Percentiles rank a stretch among this genome's conserved stretches.
phyloP scores from a whole-genome alignment of 441 rosid species.

The Euphorbia corollata region DNA sequence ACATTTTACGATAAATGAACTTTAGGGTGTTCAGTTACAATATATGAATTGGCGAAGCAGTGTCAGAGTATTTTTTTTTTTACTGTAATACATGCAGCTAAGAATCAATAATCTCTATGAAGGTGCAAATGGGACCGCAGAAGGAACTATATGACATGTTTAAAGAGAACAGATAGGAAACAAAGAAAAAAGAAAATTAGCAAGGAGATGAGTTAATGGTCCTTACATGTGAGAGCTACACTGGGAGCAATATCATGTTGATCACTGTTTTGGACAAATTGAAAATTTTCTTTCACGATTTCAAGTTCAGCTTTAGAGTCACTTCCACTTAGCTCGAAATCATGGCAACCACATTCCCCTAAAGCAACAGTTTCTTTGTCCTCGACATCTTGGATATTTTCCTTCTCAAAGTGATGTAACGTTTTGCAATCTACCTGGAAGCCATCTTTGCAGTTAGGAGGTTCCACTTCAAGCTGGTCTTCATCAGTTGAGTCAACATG shows the following conservation, averaged over 20 bases:
- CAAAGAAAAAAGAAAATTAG: not conserved
- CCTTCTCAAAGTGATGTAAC: constrained; percentile 7
- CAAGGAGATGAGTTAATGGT: not conserved
- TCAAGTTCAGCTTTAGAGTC: constrained; percentile 9
- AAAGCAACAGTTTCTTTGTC: constrained; percentile 10
- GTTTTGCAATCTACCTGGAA: constrained; percentile 4
- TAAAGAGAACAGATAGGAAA: not conserved
- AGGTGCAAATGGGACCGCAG: constrained; percentile 5
- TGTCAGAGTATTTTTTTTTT: not conserved
- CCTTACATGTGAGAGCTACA: constrained; percentile 14
- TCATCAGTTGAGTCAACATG: not conserved
- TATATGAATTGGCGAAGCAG: not conserved
- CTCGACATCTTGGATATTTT: constrained; percentile 3
- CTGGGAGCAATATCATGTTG: constrained; percentile 7
- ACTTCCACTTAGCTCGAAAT: constrained; percentile 7
- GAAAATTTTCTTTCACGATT: constrained; percentile 13
- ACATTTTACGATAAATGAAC: too few relatives aligned
- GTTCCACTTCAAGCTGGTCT: constrained; percentile 1
- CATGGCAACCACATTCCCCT: not conserved
- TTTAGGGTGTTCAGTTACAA: too few relatives aligned
- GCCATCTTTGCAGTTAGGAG: constrained; percentile 2
- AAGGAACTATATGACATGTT: not conserved
- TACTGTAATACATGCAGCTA: not conserved
- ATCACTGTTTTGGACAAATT: not conserved
- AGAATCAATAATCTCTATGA: constrained; percentile 1